Conservation (phyloP, 73 alveolate genomes). For the Tetrahymena thermophila region DNA sequence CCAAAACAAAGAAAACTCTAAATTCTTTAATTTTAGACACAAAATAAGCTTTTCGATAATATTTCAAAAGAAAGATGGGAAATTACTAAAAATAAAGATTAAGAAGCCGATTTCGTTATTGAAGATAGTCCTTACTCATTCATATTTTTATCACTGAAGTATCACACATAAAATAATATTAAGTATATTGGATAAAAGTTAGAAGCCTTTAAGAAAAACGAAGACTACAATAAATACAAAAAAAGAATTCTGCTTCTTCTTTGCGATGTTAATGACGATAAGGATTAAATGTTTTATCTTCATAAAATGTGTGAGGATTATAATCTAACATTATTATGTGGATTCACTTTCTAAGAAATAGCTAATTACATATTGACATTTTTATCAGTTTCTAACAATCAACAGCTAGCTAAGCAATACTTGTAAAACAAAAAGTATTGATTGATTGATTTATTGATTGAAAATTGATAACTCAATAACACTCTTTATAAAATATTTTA, state of each 20-base stretch:
- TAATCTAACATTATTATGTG: background rate
- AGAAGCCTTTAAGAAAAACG: background rate
- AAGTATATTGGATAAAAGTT: background rate
- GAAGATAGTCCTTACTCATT: background rate
- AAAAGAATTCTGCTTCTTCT: background rate
- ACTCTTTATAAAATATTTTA: background rate
- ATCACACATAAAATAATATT: background rate
- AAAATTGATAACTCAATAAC: no score
- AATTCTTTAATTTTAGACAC: background rate
- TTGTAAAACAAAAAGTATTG: background rate
- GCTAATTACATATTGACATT: background rate
- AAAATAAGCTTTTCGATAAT: background rate
- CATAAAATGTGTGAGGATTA: background rate
- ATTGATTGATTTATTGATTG: background rate
- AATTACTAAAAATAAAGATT: background rate
- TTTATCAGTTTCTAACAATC: background rate
- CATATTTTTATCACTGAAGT: background rate
- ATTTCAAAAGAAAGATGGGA: background rate
- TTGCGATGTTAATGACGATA: background rate
- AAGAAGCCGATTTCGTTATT: background rate
- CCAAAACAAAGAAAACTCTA: background rate
- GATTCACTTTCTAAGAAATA: background rate
- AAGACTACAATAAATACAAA: background rate
- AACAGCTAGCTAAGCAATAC: background rate
- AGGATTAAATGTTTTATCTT: background rate